Percentiles rank a stretch among this genome's conserved stretches.
Conservation (phyloP, 2,329 filamentous ascomycete species). For the Claviceps fusiformis region DNA sequence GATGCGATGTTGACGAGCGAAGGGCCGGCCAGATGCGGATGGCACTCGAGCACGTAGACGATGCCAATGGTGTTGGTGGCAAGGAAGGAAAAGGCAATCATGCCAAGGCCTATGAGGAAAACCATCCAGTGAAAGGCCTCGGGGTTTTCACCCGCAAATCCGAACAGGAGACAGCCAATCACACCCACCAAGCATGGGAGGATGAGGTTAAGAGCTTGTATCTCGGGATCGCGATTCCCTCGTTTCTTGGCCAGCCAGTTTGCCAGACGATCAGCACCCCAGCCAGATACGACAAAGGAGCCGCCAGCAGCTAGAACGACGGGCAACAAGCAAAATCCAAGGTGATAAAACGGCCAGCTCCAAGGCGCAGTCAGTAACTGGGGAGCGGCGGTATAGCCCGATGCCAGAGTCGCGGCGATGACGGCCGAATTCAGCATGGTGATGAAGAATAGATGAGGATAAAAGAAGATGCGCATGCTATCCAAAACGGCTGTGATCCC, state of each 20-base stretch:
- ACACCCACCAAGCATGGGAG: neutral
- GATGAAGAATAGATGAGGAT: constrained; percentile 2
- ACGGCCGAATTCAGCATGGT: constrained; percentile 3
- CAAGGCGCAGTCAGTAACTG: neutral
- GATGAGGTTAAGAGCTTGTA: constrained; percentile 1
- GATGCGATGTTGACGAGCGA: constrained; percentile 2
- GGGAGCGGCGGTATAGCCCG: constrained; percentile 1
- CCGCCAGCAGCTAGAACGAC: neutral
- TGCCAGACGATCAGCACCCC: neutral
- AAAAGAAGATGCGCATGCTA: constrained; percentile 1
- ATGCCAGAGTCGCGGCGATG: neutral
- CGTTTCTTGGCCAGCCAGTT: constrained; percentile 3
- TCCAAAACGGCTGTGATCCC: neutral
- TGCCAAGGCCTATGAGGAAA: neutral
- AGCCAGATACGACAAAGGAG: neutral
- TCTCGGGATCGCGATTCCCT: neutral
- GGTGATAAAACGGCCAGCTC: constrained; percentile 1
- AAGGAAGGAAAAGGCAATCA: constrained; percentile 3
- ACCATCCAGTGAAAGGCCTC: neutral
- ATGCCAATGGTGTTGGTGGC: constrained; percentile 4
- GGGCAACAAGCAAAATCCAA: constrained; percentile 2
- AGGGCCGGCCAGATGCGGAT: neutral
- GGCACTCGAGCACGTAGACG: constrained; percentile 1
- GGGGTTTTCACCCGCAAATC: neutral
- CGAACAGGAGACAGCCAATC: constrained; percentile 1